These are phyloP conservation scores for Acrocalymma vagum DNA, from an alignment of 2,329 filamentous ascomycete genomes.

Conservation along the genomic window DNA sequence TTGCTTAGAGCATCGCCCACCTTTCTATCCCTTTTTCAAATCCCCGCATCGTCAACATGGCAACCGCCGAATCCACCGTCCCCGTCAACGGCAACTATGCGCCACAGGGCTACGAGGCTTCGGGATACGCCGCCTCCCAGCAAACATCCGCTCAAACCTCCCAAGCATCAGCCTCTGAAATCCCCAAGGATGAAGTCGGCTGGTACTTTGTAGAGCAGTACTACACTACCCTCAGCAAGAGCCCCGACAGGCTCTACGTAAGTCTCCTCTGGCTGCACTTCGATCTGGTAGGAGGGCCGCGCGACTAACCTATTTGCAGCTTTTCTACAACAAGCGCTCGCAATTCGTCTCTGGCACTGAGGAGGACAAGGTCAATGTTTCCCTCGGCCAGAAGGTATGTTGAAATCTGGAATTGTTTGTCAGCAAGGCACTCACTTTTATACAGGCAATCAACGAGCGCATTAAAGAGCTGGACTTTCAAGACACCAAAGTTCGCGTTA, in stretches of 20 bases:
- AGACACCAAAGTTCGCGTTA: slow-evolving; percentile 97
- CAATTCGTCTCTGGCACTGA: slow-evolving; percentile 94
- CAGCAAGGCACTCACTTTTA: slow-evolving; percentile 5
- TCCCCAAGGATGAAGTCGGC: slow-evolving; percentile 90
- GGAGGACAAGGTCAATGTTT: slow-evolving; percentile 86
- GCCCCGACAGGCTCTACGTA: slow-evolving; percentile 87
- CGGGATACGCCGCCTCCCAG: slow-evolving; percentile 37
- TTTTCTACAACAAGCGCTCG: slow-evolving; percentile 96
- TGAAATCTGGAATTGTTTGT: not conserved
- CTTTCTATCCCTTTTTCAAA: slow-evolving; percentile 14
- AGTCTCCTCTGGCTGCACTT: slow-evolving; percentile 21
- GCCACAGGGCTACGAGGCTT: slow-evolving; percentile 50
- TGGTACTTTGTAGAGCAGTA: slow-evolving; percentile 99
- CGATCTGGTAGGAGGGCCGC: not conserved
- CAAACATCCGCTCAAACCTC: slow-evolving; percentile 31
- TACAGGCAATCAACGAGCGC: slow-evolving; percentile 87
- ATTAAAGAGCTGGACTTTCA: slow-evolving; percentile 94
- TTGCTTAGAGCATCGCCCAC: slow-evolving; percentile 4
- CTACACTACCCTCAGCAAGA: slow-evolving; percentile 96
- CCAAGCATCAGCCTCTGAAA: slow-evolving; percentile 49
- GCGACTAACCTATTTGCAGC: slow-evolving; percentile 51
- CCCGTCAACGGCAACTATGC: slow-evolving; percentile 60
- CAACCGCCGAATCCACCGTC: slow-evolving; percentile 42
- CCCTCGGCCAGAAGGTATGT: slow-evolving; percentile 85
- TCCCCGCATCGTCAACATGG: slow-evolving; percentile 36